These are phyloP conservation scores for Sordariomycetes sp. DNA, from an alignment of 2,329 filamentous ascomycete species.

Conservation along the genomic window DNA sequence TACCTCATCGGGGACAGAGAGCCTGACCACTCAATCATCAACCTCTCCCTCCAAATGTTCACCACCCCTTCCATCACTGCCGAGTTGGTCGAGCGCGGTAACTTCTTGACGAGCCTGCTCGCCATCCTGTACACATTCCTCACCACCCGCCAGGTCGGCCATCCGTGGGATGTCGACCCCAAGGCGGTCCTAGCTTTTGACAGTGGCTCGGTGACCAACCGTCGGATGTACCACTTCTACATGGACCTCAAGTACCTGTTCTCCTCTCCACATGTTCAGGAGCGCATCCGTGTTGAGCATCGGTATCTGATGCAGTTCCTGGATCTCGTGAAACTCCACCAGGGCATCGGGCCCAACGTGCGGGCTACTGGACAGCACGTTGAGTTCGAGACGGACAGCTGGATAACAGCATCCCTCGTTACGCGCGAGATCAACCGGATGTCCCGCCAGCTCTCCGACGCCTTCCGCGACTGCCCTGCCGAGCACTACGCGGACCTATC, in stretches of 20 bases:
- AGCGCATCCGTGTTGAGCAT: constrained; percentile 69
- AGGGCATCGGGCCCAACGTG: constrained; percentile 92
- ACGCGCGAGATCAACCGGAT: constrained; percentile 91
- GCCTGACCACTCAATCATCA: constrained; percentile 97
- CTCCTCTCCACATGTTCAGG: constrained; percentile 77
- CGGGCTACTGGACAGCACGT: constrained; percentile 89
- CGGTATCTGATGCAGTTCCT: constrained; percentile 90
- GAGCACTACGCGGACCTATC: constrained; percentile 57
- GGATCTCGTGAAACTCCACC: constrained; percentile 89
- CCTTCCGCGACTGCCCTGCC: constrained; percentile 62
- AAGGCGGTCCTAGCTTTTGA: constrained; percentile 86
- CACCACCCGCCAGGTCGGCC: constrained; percentile 89
- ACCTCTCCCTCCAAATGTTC: constrained; percentile 89
- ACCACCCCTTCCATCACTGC: constrained; percentile 95
- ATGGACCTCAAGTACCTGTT: constrained; percentile 87
- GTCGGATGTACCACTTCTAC: constrained; percentile 97
- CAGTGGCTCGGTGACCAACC: constrained; percentile 86
- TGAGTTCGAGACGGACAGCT: constrained; percentile 95
- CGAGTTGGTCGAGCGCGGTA: constrained; percentile 88
- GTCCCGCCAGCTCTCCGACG: constrained; percentile 77
- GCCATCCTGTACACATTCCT: constrained; percentile 96
- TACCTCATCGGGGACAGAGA: constrained; percentile 95
- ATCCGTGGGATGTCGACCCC: constrained; percentile 80
- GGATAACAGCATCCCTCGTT: constrained; percentile 92
- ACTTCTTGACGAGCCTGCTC: constrained; percentile 91